A percentile compares a stretch with the other conserved stretches of the same genome.
phyloP scores from a whole-genome alignment of 768 basidiomycete species.

The Cubamyces sp. region DNA sequence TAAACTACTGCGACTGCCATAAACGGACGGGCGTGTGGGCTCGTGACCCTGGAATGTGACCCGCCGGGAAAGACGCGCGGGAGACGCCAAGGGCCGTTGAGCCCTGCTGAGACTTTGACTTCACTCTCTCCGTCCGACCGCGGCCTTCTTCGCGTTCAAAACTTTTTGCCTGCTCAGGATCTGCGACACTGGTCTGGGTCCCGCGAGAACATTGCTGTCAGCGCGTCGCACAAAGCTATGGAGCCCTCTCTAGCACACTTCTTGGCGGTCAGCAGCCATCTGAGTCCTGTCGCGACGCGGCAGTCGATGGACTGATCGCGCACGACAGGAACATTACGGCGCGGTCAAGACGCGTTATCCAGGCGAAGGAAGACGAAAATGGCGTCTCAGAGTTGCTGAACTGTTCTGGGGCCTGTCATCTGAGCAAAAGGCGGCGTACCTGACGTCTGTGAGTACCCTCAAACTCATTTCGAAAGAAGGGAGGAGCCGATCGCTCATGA shows the following conservation, averaged over 20 bases:
- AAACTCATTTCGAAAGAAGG: background rate
- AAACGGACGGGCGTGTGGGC: slow-evolving; percentile 8
- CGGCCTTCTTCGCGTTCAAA: background rate
- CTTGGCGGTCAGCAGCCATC: slow-evolving; percentile 27
- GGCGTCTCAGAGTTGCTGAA: slow-evolving; percentile 55
- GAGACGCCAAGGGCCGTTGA: slow-evolving; percentile 12
- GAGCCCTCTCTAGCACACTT: slow-evolving; percentile 23
- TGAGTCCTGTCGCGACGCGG: background rate
- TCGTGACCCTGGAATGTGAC: slow-evolving; percentile 18
- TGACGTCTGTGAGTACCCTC: slow-evolving; percentile 17
- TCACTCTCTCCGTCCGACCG: background rate
- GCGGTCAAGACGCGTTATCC: slow-evolving; percentile 49
- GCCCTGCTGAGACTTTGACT: slow-evolving; percentile 1
- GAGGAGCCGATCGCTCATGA: slow-evolving; percentile 1
- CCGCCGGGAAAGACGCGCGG: slow-evolving; percentile 4
- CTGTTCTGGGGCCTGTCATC: slow-evolving; percentile 48
- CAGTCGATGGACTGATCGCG: slow-evolving; percentile 5
- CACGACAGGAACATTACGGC: slow-evolving; percentile 42
- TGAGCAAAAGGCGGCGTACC: slow-evolving; percentile 33
- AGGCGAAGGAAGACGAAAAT: slow-evolving; percentile 58
- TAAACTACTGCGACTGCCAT: slow-evolving; percentile 20
- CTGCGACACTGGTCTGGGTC: background rate
- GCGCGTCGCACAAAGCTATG: slow-evolving; percentile 1
- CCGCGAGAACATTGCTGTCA: slow-evolving; percentile 1
- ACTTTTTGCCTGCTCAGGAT: slow-evolving; percentile 5